Base-by-base conservation (phyloP, 2,329 filamentous ascomycete species). In the Chrysosporium queenslandicum region DNA sequence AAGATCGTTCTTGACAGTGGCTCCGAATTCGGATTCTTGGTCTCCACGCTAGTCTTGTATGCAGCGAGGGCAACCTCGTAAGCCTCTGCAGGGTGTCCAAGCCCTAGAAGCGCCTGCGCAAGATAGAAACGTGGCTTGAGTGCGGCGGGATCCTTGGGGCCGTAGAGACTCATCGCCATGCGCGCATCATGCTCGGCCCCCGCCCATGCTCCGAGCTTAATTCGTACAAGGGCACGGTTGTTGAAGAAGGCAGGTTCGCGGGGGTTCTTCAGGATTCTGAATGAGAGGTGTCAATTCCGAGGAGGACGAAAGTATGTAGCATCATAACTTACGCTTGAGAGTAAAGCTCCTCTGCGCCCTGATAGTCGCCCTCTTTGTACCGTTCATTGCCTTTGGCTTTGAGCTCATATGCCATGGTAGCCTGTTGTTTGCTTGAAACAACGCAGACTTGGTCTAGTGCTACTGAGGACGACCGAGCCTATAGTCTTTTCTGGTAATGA, bases 81-180 rank as follows among this genome's bases (percentile, higher is more conserved):
- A 0, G 90, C 89, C 62, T 84, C 84, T 54, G 87, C 81, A 32
- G 81, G 83, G 58, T 85, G 80, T 47, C 80, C 75, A 1, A 94
- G 76, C 0, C 78, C 77, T n/a, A 94, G 74, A 58, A 94, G 82
- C 0, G 90, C 88, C 68, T 94, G 86, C 2, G 87, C 83, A 23
- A 94, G 78, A 64, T 89, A 87, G 68, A 85, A 94, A 63, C 82
- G 80, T 6, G 86, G 88, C 70, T 97, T 97, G 73, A 94, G 83
- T 60, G 79, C 82, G 42, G 71, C 71, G 18, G 77, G 74, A 25
- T 66, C 67, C 56, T 73, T 70, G 8, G 60, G 54, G 4, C 66
- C 69, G 60, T 80, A 73, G 4, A 94, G 75, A 54, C 81, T 76
- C 46, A 96, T 82, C 58, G 86, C 88, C 48, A 80, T 75, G 50